phyloP scores from a whole-genome alignment of 176 grass and related monocot genomes.

The Areca catechu region DNA sequence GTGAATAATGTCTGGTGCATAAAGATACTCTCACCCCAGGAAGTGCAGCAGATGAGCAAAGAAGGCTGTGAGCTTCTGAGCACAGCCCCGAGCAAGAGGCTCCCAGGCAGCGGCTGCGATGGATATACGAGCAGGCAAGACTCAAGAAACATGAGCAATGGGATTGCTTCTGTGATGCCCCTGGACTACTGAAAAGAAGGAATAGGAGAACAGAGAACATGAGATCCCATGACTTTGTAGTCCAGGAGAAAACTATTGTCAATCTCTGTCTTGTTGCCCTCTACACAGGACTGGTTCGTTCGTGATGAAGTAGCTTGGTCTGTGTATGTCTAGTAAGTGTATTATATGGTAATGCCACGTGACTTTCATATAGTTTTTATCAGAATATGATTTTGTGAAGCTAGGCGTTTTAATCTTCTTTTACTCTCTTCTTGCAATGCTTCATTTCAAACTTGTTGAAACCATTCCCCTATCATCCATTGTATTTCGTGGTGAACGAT shows the following conservation, averaged over 20 bases:
- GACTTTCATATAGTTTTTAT: background rate
- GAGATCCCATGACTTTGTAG: too few relatives aligned
- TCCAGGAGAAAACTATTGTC: too few relatives aligned
- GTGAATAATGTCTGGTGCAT: conserved; percentile 85
- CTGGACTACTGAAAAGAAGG: too few relatives aligned
- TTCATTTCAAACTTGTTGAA: too few relatives aligned
- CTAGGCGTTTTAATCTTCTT: background rate
- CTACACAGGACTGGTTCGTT: background rate
- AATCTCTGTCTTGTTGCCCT: background rate
- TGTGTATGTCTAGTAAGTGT: background rate
- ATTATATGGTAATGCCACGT: background rate
- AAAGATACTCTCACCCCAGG: conserved; percentile 72
- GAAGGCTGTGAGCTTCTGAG: conserved; percentile 39
- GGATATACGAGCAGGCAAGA: conserved; percentile 10
- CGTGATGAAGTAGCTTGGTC: background rate
- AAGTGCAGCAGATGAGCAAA: conserved; percentile 67
- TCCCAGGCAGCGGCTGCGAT: conserved; percentile 33
- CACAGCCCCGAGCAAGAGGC: conserved; percentile 34
- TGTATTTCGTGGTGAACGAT: too few relatives aligned
- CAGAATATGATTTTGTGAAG: background rate
- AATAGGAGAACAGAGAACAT: too few relatives aligned
- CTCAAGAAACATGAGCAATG: background rate
- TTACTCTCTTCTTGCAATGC: too few relatives aligned
- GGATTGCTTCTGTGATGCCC: too few relatives aligned
- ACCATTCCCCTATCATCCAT: too few relatives aligned